Conservation (phyloP, 2,329 filamentous ascomycete genomes). For the Ceratocystis colombiana region DNA sequence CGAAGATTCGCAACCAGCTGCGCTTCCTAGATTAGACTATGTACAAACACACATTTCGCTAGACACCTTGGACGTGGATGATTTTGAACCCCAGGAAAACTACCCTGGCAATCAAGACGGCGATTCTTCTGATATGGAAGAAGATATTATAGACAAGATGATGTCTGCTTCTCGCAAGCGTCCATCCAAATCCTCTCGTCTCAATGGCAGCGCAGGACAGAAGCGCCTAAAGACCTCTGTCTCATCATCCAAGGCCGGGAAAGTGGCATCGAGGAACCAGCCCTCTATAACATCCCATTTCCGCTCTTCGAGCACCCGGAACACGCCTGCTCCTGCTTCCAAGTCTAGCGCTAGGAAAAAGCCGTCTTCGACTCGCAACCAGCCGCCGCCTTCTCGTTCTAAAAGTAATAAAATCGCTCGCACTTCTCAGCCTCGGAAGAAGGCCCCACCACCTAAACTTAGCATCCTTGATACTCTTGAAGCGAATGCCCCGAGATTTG, state of each 20-base stretch:
- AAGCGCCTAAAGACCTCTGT: slow-evolving; percentile 28
- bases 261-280: slow-evolving; percentile 30
- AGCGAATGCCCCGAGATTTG: slow-evolving; percentile 44
- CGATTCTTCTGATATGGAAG: slow-evolving; percentile 39
- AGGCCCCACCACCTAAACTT: slow-evolving; percentile 37
- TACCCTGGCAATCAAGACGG: slow-evolving; percentile 28
- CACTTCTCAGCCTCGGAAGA: slow-evolving; percentile 13
- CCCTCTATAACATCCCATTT: slow-evolving; percentile 32
- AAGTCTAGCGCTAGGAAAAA: not conserved
- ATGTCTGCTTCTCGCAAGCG: slow-evolving; percentile 36
- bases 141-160: slow-evolving; percentile 46
- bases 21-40: slow-evolving; percentile 9
- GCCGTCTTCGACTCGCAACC: not conserved
- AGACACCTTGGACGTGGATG: slow-evolving; percentile 12
- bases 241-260: slow-evolving; percentile 28
- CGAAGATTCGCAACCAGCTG: slow-evolving; percentile 29
- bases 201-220: slow-evolving; percentile 27
- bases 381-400: not conserved
- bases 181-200: slow-evolving; percentile 29
- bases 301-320: not conserved
- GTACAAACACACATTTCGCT: slow-evolving; percentile 19
- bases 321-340: not conserved
- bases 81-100: slow-evolving; percentile 35
- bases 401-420: not conserved
- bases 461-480: slow-evolving; percentile 53